A percentile compares a stretch with the other conserved stretches of the same genome.
Conservation (phyloP, 306 rosid species). For the Herpetospermum pedunculosum region DNA sequence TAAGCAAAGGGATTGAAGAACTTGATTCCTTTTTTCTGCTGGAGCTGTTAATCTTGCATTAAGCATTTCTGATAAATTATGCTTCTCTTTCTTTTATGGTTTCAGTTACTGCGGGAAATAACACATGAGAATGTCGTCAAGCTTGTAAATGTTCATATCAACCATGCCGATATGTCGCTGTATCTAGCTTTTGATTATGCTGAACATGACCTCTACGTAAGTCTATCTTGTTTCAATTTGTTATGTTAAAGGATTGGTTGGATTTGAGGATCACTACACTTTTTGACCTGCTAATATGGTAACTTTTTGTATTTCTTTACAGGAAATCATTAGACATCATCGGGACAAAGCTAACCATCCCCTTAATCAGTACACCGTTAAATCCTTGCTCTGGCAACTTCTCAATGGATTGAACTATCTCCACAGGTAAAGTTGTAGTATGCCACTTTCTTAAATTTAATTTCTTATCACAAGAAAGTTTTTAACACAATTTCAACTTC, state of each 20-base stretch:
- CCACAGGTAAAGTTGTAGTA: slow-evolving; percentile 44
- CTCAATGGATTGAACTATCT: slow-evolving; percentile 91
- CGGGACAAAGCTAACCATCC: slow-evolving; percentile 82
- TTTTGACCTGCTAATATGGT: no score
- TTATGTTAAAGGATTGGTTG: neutral
- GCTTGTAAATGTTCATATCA: slow-evolving; percentile 94
- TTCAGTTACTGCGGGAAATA: slow-evolving; percentile 87
- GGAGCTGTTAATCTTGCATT: neutral
- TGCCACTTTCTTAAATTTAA: slow-evolving; percentile 6
- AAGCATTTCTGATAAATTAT: neutral
- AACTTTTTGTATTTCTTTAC: slow-evolving; percentile 26
- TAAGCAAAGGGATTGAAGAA: neutral
- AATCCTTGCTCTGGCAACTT: slow-evolving; percentile 89
- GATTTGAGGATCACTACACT: no score
- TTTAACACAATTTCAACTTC: slow-evolving; percentile 14
- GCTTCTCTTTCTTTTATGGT: slow-evolving; percentile 12
- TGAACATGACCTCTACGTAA: slow-evolving; percentile 92
- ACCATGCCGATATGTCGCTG: slow-evolving; percentile 86
- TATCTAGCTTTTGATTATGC: slow-evolving; percentile 94
- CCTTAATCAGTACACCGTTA: slow-evolving; percentile 70
- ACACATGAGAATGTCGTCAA: slow-evolving; percentile 84
- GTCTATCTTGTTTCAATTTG: slow-evolving; percentile 15
- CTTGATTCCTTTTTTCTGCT: neutral
- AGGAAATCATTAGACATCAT: slow-evolving; percentile 94
- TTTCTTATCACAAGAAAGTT: slow-evolving; percentile 1